A percentile compares a stretch with the other conserved stretches of the same genome.
These are phyloP conservation scores for Leucosporidium scottii DNA, from an alignment of 768 basidiomycete genomes.

Conservation along the genomic window DNA sequence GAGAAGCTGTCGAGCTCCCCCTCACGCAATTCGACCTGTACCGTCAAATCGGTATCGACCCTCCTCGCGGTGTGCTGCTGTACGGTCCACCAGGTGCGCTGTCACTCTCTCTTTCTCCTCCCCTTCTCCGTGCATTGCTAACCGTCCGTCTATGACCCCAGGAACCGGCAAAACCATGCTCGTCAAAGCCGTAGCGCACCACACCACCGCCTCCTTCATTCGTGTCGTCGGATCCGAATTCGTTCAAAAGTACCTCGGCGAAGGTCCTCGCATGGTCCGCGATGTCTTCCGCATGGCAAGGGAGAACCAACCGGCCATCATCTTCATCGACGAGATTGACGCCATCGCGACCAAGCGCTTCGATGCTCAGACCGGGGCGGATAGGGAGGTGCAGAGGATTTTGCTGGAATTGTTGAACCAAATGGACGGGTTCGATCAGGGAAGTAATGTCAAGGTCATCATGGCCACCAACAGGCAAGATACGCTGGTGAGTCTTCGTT, in stretches of 20 bases:
- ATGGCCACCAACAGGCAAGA: constrained; percentile 99
- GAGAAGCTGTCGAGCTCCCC: constrained; percentile 95
- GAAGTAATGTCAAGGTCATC: constrained; percentile 98
- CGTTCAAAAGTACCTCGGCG: constrained; percentile 98
- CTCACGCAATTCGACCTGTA: constrained; percentile 93
- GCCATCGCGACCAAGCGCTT: constrained; percentile 99
- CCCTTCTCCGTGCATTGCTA: no score
- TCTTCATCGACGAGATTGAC: constrained; percentile 86
- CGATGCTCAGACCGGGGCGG: constrained; percentile 97
- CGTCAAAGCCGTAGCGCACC: constrained; percentile 97
- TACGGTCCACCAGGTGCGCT: constrained; percentile 87
- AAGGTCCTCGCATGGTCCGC: constrained; percentile 98
- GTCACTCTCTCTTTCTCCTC: neutral
- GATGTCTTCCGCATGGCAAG: constrained; percentile 97
- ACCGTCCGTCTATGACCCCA: neutral
- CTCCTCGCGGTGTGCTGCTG: constrained; percentile 89
- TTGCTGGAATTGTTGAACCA: constrained; percentile 92
- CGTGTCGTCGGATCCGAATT: constrained; percentile 98
- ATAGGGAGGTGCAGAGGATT: constrained; percentile 97
- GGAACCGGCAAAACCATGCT: constrained; percentile 99
- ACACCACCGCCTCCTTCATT: constrained; percentile 95
- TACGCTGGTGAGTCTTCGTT: constrained; percentile 51
- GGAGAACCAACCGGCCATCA: constrained; percentile 94
- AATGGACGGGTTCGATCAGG: constrained; percentile 99
- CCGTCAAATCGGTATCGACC: constrained; percentile 99